phyloP scores from a whole-genome alignment of 352 stramenopile genomes.

The Phytophthora sp. region DNA sequence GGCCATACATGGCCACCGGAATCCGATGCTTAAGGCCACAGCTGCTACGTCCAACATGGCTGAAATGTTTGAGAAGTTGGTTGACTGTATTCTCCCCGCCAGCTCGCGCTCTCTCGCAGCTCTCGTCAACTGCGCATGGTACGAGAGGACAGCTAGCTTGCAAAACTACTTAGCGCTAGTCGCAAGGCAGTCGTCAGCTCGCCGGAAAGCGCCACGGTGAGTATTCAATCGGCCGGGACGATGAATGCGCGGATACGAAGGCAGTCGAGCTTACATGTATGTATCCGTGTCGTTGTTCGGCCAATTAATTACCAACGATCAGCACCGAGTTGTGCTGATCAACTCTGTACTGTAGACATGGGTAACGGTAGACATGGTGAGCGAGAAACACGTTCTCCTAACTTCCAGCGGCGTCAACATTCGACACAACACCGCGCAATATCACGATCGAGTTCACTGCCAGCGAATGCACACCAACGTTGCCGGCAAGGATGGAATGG shows the following conservation, averaged over 20 bases:
- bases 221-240: slow-evolving; percentile 17
- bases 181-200: not conserved
- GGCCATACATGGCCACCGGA: not conserved
- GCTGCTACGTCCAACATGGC: slow-evolving; percentile 22
- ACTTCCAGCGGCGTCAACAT: slow-evolving; percentile 2
- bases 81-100: too few species aligned
- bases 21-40: not conserved
- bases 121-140: not conserved
- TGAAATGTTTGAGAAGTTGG: slow-evolving; percentile 17
- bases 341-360: not conserved
- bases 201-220: slow-evolving; percentile 21
- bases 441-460: not conserved
- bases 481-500: not conserved
- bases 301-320: too few species aligned
- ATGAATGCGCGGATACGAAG: slow-evolving; percentile 14
- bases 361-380: slow-evolving; percentile 1
- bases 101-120: not conserved
- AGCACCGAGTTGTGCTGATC: slow-evolving; percentile 18
- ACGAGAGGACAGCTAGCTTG: too few species aligned
- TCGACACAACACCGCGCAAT: not conserved
- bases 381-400: slow-evolving; percentile 4
- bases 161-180: not conserved
- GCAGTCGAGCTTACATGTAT: not conserved
- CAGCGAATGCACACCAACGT: not conserved
- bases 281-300: too few species aligned